phyloP scores from a whole-genome alignment of 1,284 basidiomycete genomes.

The Ustilago trichophora region DNA sequence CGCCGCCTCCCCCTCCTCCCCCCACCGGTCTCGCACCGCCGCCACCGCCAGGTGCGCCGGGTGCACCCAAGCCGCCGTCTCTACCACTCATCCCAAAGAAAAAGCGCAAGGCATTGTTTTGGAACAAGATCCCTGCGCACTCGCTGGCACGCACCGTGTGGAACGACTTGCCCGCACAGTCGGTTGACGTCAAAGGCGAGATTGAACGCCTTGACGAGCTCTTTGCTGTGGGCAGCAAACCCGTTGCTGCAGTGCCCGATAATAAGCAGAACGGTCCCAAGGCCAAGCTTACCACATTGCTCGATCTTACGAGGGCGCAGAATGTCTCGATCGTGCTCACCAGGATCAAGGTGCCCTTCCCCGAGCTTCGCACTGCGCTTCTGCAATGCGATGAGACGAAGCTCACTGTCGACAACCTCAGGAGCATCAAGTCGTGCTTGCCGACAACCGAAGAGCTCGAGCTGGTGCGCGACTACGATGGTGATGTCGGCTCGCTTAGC shows the following conservation, averaged over 20 bases:
- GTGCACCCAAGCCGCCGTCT: constrained; percentile 25
- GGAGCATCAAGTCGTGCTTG: constrained; percentile 50
- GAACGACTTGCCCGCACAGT: constrained; percentile 71
- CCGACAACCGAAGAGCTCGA: constrained; percentile 57
- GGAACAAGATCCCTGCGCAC: constrained; percentile 77
- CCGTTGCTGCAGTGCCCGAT: constrained; percentile 31
- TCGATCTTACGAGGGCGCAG: constrained; percentile 50
- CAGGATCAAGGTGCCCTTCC: constrained; percentile 55
- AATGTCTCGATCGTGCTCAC: constrained; percentile 54
- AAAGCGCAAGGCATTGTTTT: constrained; percentile 79
- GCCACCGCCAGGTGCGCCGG: constrained; percentile 23
- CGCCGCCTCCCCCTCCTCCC: constrained; percentile 42
- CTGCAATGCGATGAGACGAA: constrained; percentile 49
- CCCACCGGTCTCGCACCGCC: constrained; percentile 17
- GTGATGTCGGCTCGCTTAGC: constrained; percentile 41
- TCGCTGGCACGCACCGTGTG: constrained; percentile 74
- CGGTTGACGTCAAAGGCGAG: constrained; percentile 69
- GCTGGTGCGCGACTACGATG: constrained; percentile 55
- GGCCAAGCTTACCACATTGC: constrained; percentile 43
- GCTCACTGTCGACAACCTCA: constrained; percentile 51
- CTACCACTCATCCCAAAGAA: constrained; percentile 69
- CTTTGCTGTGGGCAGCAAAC: constrained; percentile 73
- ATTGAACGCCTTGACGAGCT: constrained; percentile 72
- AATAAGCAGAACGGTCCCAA: constrained; percentile 28
- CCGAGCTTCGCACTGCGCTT: constrained; percentile 49